phyloP scores from a whole-genome alignment of 2,329 filamentous ascomycete genomes.

The Lasiodiplodia hormozganensis region DNA sequence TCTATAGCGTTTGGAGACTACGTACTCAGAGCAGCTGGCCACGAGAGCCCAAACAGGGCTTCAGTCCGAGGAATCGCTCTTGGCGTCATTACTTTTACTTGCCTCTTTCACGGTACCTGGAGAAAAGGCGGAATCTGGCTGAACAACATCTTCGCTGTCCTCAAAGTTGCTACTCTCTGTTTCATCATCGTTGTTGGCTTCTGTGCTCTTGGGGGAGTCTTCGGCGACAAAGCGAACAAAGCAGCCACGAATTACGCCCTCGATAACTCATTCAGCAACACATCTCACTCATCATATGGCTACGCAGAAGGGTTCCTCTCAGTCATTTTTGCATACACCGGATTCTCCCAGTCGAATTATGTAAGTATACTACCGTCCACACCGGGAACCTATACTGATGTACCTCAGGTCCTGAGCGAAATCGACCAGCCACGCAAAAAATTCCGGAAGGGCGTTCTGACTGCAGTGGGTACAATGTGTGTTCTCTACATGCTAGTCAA shows the following conservation, averaged over 20 bases:
- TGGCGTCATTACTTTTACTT: constrained; percentile 51
- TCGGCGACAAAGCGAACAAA: constrained; percentile 30
- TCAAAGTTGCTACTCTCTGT: constrained; percentile 59
- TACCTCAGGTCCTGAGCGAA: constrained; percentile 44
- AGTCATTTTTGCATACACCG: constrained; percentile 51
- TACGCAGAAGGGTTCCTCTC: constrained; percentile 53
- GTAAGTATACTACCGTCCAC: constrained; percentile 4
- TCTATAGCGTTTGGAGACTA: constrained; percentile 55
- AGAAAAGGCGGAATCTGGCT: constrained; percentile 59
- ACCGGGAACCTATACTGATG: not conserved
- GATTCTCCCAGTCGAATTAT: constrained; percentile 50
- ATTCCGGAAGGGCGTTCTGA: constrained; percentile 31
- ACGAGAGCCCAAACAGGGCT: constrained; percentile 36
- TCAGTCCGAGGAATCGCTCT: constrained; percentile 58
- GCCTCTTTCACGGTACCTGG: constrained; percentile 57
- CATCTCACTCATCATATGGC: constrained; percentile 33
- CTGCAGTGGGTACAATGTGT: constrained; percentile 33
- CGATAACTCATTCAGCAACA: constrained; percentile 35
- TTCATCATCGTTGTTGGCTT: constrained; percentile 54
- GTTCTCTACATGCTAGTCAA: constrained; percentile 51
- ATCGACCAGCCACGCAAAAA: constrained; percentile 32
- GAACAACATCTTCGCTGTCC: constrained; percentile 59
- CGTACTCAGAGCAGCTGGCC: constrained; percentile 45
- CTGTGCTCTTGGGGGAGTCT: constrained; percentile 27
- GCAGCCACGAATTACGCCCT: constrained; percentile 39